Evolutionary conservation across 139 green algal species (phyloP).

Genomic region (Closterium sp.): DNA sequence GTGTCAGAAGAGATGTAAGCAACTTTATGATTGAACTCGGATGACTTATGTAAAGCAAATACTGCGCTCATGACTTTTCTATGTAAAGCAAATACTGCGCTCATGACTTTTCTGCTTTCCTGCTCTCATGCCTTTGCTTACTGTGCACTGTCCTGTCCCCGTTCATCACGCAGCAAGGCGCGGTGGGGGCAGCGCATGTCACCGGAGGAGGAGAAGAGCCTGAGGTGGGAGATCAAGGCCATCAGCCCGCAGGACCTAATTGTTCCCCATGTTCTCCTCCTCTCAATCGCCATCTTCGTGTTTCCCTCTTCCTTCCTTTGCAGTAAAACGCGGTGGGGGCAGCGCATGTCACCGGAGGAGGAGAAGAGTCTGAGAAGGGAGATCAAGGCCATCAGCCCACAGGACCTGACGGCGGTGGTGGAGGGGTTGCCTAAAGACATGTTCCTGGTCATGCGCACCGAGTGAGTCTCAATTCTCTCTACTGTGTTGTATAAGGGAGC

Average conservation of each 20-base stretch:
- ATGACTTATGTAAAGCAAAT: no score
- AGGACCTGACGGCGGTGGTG: background rate
- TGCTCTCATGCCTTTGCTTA: no score
- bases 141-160: no score
- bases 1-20: no score
- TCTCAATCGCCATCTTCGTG: background rate
- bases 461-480: no score
- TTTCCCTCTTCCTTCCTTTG: background rate
- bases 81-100: no score
- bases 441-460: background rate
- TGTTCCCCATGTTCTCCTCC: background rate
- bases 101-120: no score
- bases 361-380: background rate
- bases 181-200: background rate
- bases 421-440: no score
- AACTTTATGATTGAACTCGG: no score
- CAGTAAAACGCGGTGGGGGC: constrained; percentile 41
- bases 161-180: no score
- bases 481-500: no score
- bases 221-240: background rate
- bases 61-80: no score
- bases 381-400: background rate
- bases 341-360: constrained; percentile 19
- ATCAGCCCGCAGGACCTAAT: background rate
- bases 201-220: background rate